A percentile compares a stretch with the other conserved stretches of the same genome.
These are phyloP conservation scores for Colletotrichum theobromicola DNA, from an alignment of 2,329 filamentous ascomycete species.

Conservation along the genomic window DNA sequence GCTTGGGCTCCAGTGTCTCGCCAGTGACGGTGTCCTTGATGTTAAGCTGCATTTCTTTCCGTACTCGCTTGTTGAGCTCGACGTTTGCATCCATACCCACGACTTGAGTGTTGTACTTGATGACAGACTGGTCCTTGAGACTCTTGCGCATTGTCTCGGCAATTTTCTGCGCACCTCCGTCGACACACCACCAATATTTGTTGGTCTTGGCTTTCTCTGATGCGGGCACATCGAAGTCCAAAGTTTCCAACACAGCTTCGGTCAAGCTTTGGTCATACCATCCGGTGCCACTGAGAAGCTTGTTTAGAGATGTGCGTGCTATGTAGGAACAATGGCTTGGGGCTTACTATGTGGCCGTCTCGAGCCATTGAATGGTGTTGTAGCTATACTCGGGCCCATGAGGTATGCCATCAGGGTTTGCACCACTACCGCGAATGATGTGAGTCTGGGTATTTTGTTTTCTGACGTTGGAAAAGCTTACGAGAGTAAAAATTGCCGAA, in stretches of 20 bases:
- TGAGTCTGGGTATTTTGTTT: no score
- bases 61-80: constrained; percentile 26
- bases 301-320: no score
- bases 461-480: no score
- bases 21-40: neutral
- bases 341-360: neutral
- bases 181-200: constrained; percentile 32
- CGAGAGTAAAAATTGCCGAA: neutral
- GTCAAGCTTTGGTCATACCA: constrained; percentile 38
- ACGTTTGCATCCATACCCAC: neutral
- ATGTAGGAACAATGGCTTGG: no score
- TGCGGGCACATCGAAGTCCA: constrained; percentile 31
- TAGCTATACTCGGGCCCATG: no score
- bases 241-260: constrained; percentile 37
- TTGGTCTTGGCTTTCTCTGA: neutral
- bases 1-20: neutral
- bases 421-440: no score
- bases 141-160: neutral
- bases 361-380: neutral
- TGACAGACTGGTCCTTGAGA: neutral
- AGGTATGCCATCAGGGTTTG: no score
- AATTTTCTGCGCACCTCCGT: constrained; percentile 30
- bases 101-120: neutral
- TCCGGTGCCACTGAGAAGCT: neutral
- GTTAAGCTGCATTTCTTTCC: neutral